Conservation (phyloP, 176 grass and related monocot genomes). For the Oryza longistaminata region DNA sequence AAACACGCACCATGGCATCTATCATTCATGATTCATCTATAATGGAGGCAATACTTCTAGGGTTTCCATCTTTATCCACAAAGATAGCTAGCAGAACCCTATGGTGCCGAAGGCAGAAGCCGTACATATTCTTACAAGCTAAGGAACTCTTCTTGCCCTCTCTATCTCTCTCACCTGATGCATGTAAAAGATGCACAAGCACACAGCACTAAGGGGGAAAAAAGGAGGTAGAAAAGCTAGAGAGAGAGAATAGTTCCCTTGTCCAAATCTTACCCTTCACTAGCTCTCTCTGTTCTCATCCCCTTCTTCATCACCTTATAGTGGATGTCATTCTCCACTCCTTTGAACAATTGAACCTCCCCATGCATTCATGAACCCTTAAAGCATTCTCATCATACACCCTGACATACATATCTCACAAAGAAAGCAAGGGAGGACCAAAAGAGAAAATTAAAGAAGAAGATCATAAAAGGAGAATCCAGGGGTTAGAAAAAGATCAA, state of each 20-base stretch:
- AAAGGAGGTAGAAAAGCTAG: neutral
- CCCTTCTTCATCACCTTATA: neutral
- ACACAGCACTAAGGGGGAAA: neutral
- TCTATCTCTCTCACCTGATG: neutral
- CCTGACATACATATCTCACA: slow-evolving; percentile 10
- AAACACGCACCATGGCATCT: neutral
- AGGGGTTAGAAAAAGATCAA: slow-evolving; percentile 14
- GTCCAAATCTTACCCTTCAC: neutral
- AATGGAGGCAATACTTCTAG: neutral
- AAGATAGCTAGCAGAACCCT: neutral
- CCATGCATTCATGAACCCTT: slow-evolving; percentile 19
- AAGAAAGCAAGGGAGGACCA: neutral
- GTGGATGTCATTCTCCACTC: slow-evolving; percentile 43
- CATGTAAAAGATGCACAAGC: neutral
- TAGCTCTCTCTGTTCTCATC: neutral
- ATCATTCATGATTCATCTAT: neutral
- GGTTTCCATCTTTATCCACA: neutral
- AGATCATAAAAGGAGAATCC: neutral
- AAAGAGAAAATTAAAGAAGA: neutral
- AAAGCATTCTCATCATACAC: neutral
- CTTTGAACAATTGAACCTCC: neutral
- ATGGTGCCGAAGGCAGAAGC: neutral
- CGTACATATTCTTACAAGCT: slow-evolving; percentile 16
- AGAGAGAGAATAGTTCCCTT: neutral
- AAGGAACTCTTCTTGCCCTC: slow-evolving; percentile 19